These are phyloP conservation scores for Cenococcum geophilum DNA, from an alignment of 495 filamentous ascomycete species.

Conservation along the genomic window DNA sequence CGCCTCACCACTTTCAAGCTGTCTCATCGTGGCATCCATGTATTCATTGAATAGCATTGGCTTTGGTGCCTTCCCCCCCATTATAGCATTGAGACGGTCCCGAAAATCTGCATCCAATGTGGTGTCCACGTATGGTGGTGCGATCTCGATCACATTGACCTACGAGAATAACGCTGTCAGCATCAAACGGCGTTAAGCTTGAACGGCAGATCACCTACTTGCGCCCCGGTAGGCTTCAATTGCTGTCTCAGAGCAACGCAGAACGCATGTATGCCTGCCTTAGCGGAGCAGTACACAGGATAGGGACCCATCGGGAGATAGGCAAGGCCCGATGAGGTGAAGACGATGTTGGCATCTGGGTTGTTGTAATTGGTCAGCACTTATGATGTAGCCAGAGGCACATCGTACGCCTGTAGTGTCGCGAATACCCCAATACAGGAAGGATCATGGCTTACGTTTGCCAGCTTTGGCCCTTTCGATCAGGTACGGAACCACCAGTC, in stretches of 20 bases:
- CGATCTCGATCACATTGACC: conserved; percentile 36
- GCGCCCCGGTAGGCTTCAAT: conserved; percentile 15
- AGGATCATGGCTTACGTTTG: no score
- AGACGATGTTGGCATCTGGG: conserved; percentile 33
- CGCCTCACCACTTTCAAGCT: conserved; percentile 15
- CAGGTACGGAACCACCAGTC: conserved; percentile 36
- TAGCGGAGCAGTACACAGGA: conserved; percentile 38
- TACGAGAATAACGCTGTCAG: conserved; percentile 5
- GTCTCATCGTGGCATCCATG: no score
- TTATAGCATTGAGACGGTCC: conserved; percentile 24
- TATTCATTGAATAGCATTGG: no score
- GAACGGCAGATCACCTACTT: not conserved
- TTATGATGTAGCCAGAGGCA: no score
- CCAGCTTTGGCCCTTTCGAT: conserved; percentile 7
- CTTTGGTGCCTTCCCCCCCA: not conserved
- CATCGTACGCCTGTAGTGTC: no score
- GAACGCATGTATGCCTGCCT: conserved; percentile 37
- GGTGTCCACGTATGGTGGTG: conserved; percentile 41
- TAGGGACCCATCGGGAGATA: conserved; percentile 37
- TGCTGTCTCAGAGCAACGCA: conserved; percentile 33
- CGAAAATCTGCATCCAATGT: conserved; percentile 33
- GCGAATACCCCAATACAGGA: no score
- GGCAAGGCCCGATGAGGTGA: conserved; percentile 36
- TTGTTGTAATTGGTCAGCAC: no score
- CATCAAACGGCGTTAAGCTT: no score